phyloP scores from a whole-genome alignment of 1,284 basidiomycete genomes.

The Apiotrichum brassicae region DNA sequence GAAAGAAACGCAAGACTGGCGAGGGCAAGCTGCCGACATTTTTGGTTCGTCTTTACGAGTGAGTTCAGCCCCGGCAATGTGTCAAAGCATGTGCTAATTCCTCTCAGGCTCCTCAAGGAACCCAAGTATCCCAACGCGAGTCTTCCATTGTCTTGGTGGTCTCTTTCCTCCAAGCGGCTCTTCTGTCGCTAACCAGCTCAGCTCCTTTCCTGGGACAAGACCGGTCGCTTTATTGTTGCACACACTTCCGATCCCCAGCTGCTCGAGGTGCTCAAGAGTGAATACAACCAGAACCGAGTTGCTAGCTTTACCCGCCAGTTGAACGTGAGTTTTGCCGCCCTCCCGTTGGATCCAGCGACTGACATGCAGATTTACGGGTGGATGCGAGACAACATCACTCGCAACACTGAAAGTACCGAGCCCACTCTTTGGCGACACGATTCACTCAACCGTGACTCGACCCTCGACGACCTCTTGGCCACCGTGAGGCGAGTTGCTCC shows the following conservation, averaged over 20 bases:
- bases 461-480: neutral
- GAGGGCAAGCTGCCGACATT: conserved; percentile 1
- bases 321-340: neutral
- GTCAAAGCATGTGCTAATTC: neutral
- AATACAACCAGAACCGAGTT: conserved; percentile 2
- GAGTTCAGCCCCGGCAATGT: neutral
- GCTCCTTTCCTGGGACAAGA: conserved; percentile 1
- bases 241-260: neutral
- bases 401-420: conserved; percentile 1
- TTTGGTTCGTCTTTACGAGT: neutral
- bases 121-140: neutral
- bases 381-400: conserved; percentile 1
- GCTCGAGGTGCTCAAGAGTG: neutral
- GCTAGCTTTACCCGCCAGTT: conserved; percentile 1
- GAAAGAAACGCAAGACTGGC: neutral
- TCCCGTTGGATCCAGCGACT: too few species aligned
- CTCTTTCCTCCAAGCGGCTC: neutral
- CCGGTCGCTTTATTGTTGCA: neutral
- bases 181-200: neutral
- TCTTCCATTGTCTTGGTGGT: neutral
- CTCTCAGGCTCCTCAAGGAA: neutral
- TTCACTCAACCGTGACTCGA: neutral
- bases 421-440: conserved; percentile 1
- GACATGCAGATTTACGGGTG: neutral
- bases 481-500: neutral